Evolutionary conservation across 768 basidiomycete genomes (phyloP), one percentile per base, ranked within the genome.

Genomic region (Lentinula sp.): DNA sequence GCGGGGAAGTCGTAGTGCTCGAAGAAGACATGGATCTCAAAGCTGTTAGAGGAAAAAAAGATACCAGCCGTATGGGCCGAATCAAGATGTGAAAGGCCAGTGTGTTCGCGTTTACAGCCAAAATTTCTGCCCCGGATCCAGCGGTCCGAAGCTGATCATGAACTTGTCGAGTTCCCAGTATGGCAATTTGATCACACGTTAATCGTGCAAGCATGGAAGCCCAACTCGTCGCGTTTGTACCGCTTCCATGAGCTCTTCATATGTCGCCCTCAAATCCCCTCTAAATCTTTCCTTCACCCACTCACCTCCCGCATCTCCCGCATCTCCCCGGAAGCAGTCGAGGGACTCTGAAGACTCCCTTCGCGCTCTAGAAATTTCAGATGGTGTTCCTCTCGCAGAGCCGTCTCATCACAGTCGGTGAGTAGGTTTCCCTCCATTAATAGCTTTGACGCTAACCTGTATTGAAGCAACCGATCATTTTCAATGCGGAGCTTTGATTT

Each of bases 401-500:
- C 64, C 75, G n/a, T 68, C 70, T 5, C 70, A 73, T 64, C 71
- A 67, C 61, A 69, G 69, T 64, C 73, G 76, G 78, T 78, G 68
- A 59, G 70, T 6, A 9, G 64, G 20, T 45, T 57, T 23, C 13
- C n/a, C 16, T 42, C 36, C 32, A 61, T 35, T 28, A 50, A 6
- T 33, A 16, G 33, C 16, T 20, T 35, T 32, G 33, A 28, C 53
- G 42, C 46, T 42, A 58, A 20, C 9, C 43, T 16, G 39, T 12
- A 20, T 13, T 56, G 32, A 65, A 75, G 82, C 45, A 72, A 73
- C 57, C 80, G 89, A 20, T 85, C 88, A 1, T 85, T 87, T 71
- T 92, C 90, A 53, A 73, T 87, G 51, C 79, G 86, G 6, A 87
- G 87, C 6, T 93, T 94, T 71, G 85, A 93, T 65, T 93, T 93